Evolutionary conservation across 257 asterid genomes (phyloP), one percentile per base, ranked within the genome.

Genomic region (Nicotiana obtusifolia): DNA sequence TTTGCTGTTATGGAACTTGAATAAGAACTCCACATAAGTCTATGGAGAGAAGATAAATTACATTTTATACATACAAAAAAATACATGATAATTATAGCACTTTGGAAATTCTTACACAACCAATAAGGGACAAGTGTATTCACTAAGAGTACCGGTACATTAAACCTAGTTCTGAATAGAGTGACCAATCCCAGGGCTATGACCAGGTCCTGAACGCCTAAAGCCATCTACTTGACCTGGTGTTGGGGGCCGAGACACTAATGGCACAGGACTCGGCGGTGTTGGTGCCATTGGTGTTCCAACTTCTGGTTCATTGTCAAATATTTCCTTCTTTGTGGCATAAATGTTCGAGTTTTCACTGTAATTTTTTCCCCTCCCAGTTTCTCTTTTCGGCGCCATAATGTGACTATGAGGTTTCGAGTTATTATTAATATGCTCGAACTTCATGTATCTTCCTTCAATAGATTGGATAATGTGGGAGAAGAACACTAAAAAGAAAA

Each of bases 131-230:
- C 3, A 47, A 47, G 54, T 47, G 15, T 13, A 47, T 47, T 47
- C 41, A 5, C 41, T 35, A 35, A 35, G 1, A 35, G 1, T 35
- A 35, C 9, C 5, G 5, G 1, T 35, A 6, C 7, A 35, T 35
- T 35, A 47, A 47, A 15, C 54, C 54, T 47, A 47, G 15, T 10
- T 41, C 16, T 5, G 57, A 77, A 77, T 16, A 77, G 81, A 77
- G 37, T 77, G 81, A 5, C 81, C 81, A 57, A 77, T 77, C 2
- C 91, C 93, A 13, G 89, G 93, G 84, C 93, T 89, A 76, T 84
- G 81, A 30, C 81, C 81, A 47, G 56, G 69, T 15, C 68, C 31
- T n/a, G 16, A 6, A 19, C 69, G 81, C 28, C 81, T 30, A 2
- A 78, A 78, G 44, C 67, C 69, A 22, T 78, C 81, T 13, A 78